phyloP scores from a whole-genome alignment of 345 rosid genomes.

The Ceriops zippeliana region DNA sequence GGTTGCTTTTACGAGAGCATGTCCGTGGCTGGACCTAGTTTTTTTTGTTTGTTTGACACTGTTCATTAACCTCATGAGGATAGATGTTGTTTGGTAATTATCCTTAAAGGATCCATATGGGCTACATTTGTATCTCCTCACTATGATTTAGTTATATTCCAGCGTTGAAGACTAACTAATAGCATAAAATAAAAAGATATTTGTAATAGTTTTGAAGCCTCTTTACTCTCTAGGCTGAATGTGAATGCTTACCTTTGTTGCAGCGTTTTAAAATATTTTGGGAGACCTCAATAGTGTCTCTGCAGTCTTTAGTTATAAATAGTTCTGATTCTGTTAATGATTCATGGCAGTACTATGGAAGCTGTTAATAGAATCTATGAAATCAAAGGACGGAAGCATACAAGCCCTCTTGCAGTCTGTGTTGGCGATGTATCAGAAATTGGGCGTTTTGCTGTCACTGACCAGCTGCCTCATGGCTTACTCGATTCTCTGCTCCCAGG shows the following conservation, averaged over 20 bases:
- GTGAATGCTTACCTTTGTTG: neutral
- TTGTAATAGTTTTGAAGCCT: neutral
- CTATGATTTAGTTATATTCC: neutral
- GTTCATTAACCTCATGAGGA: neutral
- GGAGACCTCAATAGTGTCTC: neutral
- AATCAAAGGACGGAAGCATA: constrained; percentile 83
- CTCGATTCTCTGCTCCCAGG: constrained; percentile 80
- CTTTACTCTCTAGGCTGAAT: neutral
- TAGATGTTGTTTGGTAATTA: neutral
- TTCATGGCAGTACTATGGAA: constrained; percentile 51
- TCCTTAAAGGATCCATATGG: neutral
- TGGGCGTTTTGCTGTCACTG: constrained; percentile 54
- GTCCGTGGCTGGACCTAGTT: neutral
- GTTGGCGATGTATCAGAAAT: constrained; percentile 86
- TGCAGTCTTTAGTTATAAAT: neutral
- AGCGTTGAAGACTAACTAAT: neutral
- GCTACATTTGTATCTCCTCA: neutral
- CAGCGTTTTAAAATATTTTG: neutral
- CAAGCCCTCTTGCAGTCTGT: constrained; percentile 84
- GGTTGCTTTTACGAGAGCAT: neutral
- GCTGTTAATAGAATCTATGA: constrained; percentile 77
- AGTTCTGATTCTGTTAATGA: constrained; percentile 11
- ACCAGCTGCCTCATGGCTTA: constrained; percentile 74
- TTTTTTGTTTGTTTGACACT: neutral
- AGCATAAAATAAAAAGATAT: neutral